phyloP scores from a whole-genome alignment of 73 alveolate genomes.

The Paramecium biaurelia region DNA sequence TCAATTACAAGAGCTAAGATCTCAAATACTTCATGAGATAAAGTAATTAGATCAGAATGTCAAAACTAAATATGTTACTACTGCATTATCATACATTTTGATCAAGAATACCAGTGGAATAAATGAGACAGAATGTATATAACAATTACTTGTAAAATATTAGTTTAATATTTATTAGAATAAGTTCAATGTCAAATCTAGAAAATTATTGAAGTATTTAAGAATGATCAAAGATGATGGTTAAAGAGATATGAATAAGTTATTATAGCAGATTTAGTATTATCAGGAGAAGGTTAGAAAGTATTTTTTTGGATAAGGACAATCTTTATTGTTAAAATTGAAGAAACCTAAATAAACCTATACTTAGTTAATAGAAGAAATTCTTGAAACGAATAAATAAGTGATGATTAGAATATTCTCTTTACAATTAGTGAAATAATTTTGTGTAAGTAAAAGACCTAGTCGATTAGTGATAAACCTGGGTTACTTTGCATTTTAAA shows the following conservation, averaged over 20 bases:
- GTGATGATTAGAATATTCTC: background rate
- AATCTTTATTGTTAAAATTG: background rate
- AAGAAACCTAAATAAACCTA: background rate
- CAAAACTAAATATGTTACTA: conserved; percentile 1
- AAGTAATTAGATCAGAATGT: background rate
- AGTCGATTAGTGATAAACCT: conserved; percentile 19
- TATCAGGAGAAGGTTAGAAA: conserved; percentile 15
- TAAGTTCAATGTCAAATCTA: background rate
- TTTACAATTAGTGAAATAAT: background rate
- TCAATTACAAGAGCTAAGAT: background rate
- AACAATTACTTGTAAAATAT: background rate
- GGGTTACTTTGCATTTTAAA: conserved; percentile 29
- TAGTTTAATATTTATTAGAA: background rate
- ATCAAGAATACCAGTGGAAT: background rate
- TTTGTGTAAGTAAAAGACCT: conserved; percentile 28
- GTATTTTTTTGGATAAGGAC: conserved; percentile 25
- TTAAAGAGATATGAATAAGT: background rate
- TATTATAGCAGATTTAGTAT: background rate
- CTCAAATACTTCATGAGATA: background rate
- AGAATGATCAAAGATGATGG: background rate
- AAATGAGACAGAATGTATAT: background rate
- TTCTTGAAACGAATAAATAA: background rate
- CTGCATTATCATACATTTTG: background rate
- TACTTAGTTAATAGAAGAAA: background rate
- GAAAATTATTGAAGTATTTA: conserved; percentile 10